Percentiles rank a stretch among this genome's conserved stretches.
Evolutionary conservation across 2,329 filamentous ascomycete genomes (phyloP).

Genomic region (Alternaria infectoria): DNA sequence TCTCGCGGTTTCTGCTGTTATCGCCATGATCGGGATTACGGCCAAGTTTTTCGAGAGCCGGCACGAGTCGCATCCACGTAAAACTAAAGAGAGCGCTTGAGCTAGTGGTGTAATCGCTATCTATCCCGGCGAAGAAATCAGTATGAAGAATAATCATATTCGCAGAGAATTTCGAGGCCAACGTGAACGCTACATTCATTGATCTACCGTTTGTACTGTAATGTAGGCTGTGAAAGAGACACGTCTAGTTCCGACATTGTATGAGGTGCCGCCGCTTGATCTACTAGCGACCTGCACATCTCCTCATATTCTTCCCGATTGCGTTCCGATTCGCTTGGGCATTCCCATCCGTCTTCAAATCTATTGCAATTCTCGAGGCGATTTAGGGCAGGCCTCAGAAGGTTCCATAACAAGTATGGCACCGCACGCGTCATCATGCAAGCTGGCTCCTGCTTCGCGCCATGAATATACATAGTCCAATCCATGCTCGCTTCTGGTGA

Average conservation of each 20-base stretch:
- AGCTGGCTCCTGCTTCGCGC: background rate
- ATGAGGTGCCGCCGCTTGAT: background rate
- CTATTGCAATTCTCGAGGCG: background rate
- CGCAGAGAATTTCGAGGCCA: background rate
- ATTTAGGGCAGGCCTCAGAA: background rate
- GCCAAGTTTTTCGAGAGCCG: conserved; percentile 27
- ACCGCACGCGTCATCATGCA: background rate
- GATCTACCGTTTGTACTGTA: background rate
- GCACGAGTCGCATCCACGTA: background rate
- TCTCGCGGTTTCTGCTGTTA: conserved; percentile 31
- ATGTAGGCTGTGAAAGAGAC: background rate
- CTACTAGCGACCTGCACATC: background rate
- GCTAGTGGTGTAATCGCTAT: background rate
- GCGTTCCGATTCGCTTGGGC: background rate
- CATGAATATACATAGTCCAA: background rate
- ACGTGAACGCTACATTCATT: background rate
- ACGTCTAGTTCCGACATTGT: background rate
- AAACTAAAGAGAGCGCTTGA: conserved; percentile 8
- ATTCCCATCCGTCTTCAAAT: background rate
- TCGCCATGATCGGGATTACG: conserved; percentile 32
- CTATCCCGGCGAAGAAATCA: background rate
- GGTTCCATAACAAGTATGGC: background rate
- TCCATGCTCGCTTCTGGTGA: background rate
- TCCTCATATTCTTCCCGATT: background rate
- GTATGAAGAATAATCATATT: background rate